Percentiles rank a stretch among this genome's conserved stretches.
Evolutionary conservation across 306 rosid species (phyloP).

Genomic region (Calophaca sinica): DNA sequence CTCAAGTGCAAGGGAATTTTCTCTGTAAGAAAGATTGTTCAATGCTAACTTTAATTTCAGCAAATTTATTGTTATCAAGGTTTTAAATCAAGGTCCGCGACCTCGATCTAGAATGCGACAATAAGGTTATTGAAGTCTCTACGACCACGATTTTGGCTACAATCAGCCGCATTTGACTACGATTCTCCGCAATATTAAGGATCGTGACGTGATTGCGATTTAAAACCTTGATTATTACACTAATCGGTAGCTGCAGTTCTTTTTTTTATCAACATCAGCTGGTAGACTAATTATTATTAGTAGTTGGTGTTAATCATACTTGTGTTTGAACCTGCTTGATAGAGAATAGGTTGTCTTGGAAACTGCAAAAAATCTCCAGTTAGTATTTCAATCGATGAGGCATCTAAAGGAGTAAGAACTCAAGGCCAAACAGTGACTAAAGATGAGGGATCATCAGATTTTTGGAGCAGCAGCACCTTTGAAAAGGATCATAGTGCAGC

Average conservation of each 20-base stretch:
- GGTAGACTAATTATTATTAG: slow-evolving; percentile 23
- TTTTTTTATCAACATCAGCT: neutral
- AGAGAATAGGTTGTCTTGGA: slow-evolving; percentile 88
- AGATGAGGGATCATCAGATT: slow-evolving; percentile 62
- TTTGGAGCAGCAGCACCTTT: slow-evolving; percentile 70
- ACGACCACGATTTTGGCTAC: too few species aligned
- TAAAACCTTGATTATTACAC: too few species aligned
- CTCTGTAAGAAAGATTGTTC: slow-evolving; percentile 57
- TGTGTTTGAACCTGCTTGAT: slow-evolving; percentile 59
- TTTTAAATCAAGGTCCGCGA: too few species aligned
- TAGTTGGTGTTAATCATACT: slow-evolving; percentile 55
- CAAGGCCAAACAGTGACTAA: slow-evolving; percentile 53
- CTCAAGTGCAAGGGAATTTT: slow-evolving; percentile 61
- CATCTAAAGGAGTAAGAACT: slow-evolving; percentile 53
- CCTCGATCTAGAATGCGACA: too few species aligned
- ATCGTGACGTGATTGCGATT: too few species aligned
- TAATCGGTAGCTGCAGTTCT: neutral
- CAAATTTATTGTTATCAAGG: neutral
- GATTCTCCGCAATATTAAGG: too few species aligned
- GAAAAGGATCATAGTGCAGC: slow-evolving; percentile 69
- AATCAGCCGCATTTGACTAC: too few species aligned
- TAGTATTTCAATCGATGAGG: slow-evolving; percentile 54
- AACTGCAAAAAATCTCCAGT: slow-evolving; percentile 54
- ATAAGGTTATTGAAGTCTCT: too few species aligned
- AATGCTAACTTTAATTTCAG: neutral